These are phyloP conservation scores for Alternaria sp. DNA, from an alignment of 2,329 filamentous ascomycete species.

Conservation along the genomic window DNA sequence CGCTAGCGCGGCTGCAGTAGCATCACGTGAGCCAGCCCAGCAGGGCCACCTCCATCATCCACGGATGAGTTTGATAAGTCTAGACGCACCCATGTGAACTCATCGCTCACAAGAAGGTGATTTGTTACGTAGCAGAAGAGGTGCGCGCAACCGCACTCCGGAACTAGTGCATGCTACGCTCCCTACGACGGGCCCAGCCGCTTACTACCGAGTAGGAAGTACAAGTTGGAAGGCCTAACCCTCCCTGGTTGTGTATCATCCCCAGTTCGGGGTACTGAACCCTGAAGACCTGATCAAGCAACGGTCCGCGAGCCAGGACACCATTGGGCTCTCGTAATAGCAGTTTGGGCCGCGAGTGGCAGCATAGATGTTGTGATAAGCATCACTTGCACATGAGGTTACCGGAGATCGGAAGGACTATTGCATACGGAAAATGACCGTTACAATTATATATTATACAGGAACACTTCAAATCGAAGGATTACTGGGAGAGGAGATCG, in stretches of 20 bases:
- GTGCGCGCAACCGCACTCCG: constrained; percentile 12
- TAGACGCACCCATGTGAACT: background rate
- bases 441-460: constrained; percentile 27
- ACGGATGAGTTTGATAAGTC: background rate
- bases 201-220: constrained; percentile 5
- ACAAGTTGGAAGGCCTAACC: background rate
- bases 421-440: constrained; percentile 2
- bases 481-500: constrained; percentile 12
- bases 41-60: background rate
- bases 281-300: background rate
- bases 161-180: constrained; percentile 7
- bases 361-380: background rate
- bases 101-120: background rate
- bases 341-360: background rate
- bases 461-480: constrained; percentile 7
- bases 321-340: background rate
- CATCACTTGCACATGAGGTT: background rate
- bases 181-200: constrained; percentile 7
- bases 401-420: background rate
- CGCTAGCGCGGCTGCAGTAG: background rate
- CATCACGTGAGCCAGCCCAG: constrained; percentile 5
- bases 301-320: background rate
- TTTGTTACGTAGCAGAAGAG: background rate
- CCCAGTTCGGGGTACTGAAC: background rate
- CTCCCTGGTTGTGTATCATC: background rate